Base-by-base conservation (phyloP, 2,329 filamentous ascomycete species). In the Davidsoniella neocaledoniae region DNA sequence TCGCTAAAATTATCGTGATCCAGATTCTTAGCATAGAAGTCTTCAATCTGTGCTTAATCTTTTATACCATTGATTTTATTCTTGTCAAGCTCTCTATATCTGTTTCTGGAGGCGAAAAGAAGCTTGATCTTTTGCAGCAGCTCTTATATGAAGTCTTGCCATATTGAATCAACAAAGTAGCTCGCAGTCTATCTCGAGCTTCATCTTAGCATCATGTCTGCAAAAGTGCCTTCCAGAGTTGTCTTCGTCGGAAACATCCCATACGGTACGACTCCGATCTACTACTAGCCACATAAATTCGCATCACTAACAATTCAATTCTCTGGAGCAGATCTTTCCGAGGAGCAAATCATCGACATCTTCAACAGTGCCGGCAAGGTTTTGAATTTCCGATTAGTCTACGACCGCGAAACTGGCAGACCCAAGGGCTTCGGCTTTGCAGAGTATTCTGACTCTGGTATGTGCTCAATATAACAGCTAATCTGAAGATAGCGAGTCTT, bases 381-480 rank as follows among this genome's bases (percentile, higher is more conserved):
- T 1, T 73, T 93, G 53, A 90, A 55, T 62, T 96, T 96, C 63
- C 79, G 90, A 48, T 74, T 96, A 45, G 90, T 96, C 56, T 93
- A 94, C 66, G 93, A 96, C 68, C 83, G 87, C 48, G 90, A 96
- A 60, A 95, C 88, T 2, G 88, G 90, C 40, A 80, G 86, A 51
- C 88, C 91, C 1, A 96, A 95, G 65, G 91, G 91, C 16, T 98
- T 94, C 63, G 91, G 91, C 36, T 98, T 96, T 59, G 85, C 88
- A 60, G 90, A 96, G 63, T 98, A 94, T 61, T 83, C 86, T 50
- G 91, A 96, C 61, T 80, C 85, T 53, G 90, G 94, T 76, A 73
- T 36, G 64, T 53, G 21, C 36, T n/a, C 23, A 4, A 9, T 29
- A 29, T 23, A 16, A 23, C 21, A 9, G 21, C 17, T 16, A 10